Percentiles rank a stretch among this genome's conserved stretches.
Conservation (phyloP, 495 filamentous ascomycete genomes). For the Penicillium tannophilum region DNA sequence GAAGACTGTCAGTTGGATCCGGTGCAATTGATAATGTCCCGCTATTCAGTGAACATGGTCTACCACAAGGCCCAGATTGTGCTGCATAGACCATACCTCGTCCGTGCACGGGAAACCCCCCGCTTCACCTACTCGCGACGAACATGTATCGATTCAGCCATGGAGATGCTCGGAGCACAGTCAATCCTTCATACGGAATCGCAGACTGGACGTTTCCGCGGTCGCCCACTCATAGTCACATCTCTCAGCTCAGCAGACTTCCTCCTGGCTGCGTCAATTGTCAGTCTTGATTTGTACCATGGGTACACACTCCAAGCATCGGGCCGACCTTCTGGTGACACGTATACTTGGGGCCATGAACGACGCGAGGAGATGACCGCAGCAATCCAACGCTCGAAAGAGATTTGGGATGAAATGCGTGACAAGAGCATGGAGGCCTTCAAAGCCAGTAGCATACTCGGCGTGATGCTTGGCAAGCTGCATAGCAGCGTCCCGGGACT, state of each 20-base stretch:
- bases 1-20: slow-evolving; percentile 77
- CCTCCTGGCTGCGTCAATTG: slow-evolving; percentile 84
- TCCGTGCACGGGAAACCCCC: slow-evolving; percentile 73
- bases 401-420: slow-evolving; percentile 75
- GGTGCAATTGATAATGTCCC: slow-evolving; percentile 78
- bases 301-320: slow-evolving; percentile 37
- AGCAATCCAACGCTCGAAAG: slow-evolving; percentile 67
- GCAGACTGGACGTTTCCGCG: slow-evolving; percentile 69
- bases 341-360: slow-evolving; percentile 68
- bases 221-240: slow-evolving; percentile 72
- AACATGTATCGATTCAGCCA: slow-evolving; percentile 83
- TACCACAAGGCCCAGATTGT: slow-evolving; percentile 87
- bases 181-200: slow-evolving; percentile 74
- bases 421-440: slow-evolving; percentile 85
- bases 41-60: slow-evolving; percentile 66
- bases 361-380: slow-evolving; percentile 74
- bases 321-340: slow-evolving; percentile 49
- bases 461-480: slow-evolving; percentile 78
- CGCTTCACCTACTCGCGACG: slow-evolving; percentile 82
- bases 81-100: slow-evolving; percentile 84
- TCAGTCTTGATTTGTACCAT: slow-evolving; percentile 77
- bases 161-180: slow-evolving; percentile 78
- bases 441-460: slow-evolving; percentile 76
- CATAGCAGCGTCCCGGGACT: slow-evolving; percentile 41
- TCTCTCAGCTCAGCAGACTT: slow-evolving; percentile 83